These are phyloP conservation scores for Phlebopus sp. DNA, from an alignment of 1,284 basidiomycete genomes.

Conservation along the genomic window DNA sequence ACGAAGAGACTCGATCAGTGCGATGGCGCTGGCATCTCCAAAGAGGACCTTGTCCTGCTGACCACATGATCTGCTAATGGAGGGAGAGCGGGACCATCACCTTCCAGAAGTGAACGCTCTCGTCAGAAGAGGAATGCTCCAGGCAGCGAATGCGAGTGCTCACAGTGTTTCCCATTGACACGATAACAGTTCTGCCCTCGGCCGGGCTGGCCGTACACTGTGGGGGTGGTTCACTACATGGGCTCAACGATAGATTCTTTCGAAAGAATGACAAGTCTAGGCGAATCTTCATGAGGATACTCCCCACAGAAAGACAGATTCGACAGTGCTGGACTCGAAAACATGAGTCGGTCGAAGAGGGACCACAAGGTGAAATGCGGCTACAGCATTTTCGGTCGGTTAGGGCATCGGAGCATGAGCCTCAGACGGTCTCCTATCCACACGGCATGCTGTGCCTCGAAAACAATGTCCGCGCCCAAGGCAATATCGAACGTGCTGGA, in stretches of 20 bases:
- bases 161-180: no score
- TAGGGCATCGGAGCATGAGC: constrained; percentile 50
- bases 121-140: no score
- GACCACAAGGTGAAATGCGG: constrained; percentile 69
- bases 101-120: no score
- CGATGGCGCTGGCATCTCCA: no score
- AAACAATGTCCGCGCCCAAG: constrained; percentile 75
- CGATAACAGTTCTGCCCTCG: no score
- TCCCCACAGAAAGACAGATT: constrained; percentile 46
- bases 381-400: constrained; percentile 7
- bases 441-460: constrained; percentile 63
- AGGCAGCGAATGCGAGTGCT: no score
- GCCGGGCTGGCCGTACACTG: no score
- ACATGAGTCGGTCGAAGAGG: constrained; percentile 68
- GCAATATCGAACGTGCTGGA: constrained; percentile 58
- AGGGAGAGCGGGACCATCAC: no score
- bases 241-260: constrained; percentile 52
- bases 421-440: constrained; percentile 65
- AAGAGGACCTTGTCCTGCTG: no score
- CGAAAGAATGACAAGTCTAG: constrained; percentile 41
- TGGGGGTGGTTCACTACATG: no score
- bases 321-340: constrained; percentile 56
- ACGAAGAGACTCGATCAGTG: no score
- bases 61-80: no score
- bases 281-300: constrained; percentile 6